Evolutionary conservation across 2,329 filamentous ascomycete species (phyloP).

Genomic region (Penicillium sp.): DNA sequence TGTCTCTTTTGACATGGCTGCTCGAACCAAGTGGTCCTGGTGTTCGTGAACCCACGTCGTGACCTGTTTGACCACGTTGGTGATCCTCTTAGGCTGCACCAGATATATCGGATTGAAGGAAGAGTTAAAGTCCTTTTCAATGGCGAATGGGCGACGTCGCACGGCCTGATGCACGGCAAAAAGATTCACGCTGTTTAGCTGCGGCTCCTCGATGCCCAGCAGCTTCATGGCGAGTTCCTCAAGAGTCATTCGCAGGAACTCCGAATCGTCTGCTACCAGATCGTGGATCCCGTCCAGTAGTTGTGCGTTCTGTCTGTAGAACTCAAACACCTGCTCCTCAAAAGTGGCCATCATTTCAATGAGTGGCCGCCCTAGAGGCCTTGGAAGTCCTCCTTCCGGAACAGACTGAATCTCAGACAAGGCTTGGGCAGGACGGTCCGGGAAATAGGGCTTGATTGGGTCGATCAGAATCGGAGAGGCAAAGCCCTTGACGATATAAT

Average conservation of each 20-base stretch:
- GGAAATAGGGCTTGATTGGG: conserved; percentile 54
- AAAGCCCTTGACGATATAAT: conserved; percentile 54
- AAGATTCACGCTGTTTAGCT: conserved; percentile 34
- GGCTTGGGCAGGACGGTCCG: conserved; percentile 34
- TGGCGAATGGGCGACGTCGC: conserved; percentile 35
- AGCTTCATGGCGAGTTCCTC: conserved; percentile 41
- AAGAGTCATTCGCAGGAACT: conserved; percentile 36
- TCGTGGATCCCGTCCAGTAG: conserved; percentile 42
- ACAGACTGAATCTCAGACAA: conserved; percentile 35
- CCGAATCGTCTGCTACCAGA: conserved; percentile 39
- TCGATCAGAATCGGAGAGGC: conserved; percentile 48
- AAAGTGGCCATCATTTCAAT: conserved; percentile 39
- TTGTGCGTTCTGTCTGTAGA: conserved; percentile 37
- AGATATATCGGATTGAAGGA: conserved; percentile 44
- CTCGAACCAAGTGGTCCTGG: conserved; percentile 36
- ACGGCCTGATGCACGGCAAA: conserved; percentile 40
- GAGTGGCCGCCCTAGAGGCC: conserved; percentile 38
- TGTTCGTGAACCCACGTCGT: conserved; percentile 59
- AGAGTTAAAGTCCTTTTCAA: conserved; percentile 36
- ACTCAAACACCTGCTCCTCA: conserved; percentile 32
- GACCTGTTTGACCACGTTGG: conserved; percentile 52
- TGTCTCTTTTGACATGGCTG: conserved; percentile 29
- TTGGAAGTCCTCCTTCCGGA: conserved; percentile 45
- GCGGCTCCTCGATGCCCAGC: conserved; percentile 31
- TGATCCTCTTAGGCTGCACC: conserved; percentile 55